These are phyloP conservation scores for Coemansia sp. DNA, from an alignment of 192 early-diverging fungal genomes.

Conservation along the genomic window DNA sequence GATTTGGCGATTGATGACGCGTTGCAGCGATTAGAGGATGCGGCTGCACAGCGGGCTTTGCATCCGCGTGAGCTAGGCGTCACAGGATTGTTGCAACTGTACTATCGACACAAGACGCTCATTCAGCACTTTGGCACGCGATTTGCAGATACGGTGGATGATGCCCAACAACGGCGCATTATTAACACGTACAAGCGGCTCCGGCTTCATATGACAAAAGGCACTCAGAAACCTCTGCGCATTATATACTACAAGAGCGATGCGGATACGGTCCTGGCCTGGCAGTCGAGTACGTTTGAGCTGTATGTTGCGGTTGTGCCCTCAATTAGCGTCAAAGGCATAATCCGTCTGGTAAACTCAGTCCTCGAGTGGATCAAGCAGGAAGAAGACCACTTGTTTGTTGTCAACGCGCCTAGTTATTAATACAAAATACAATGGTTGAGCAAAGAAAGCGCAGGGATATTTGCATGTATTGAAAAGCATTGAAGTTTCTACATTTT, in stretches of 20 bases:
- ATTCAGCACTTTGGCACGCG: constrained; percentile 50
- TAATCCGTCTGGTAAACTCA: constrained; percentile 65
- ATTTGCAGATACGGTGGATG: constrained; percentile 26
- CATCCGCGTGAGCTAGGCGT: constrained; percentile 43
- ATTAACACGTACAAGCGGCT: constrained; percentile 63
- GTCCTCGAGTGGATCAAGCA: constrained; percentile 77
- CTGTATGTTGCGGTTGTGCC: constrained; percentile 69
- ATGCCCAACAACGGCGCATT: constrained; percentile 40
- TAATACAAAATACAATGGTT: constrained; percentile 23
- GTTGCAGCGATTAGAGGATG: constrained; percentile 54
- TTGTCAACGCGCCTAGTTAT: constrained; percentile 73
- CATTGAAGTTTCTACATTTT: not conserved
- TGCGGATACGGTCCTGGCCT: constrained; percentile 28
- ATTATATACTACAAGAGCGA: constrained; percentile 33
- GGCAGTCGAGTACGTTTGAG: constrained; percentile 69
- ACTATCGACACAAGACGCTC: constrained; percentile 45
- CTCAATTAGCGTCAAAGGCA: constrained; percentile 59
- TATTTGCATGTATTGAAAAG: constrained; percentile 6
- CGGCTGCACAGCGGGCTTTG: constrained; percentile 51
- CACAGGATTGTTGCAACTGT: constrained; percentile 29
- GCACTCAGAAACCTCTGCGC: constrained; percentile 28
- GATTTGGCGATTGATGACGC: constrained; percentile 42
- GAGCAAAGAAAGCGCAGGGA: not conserved
- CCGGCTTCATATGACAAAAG: constrained; percentile 33
- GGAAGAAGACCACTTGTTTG: constrained; percentile 73